Evolutionary conservation across 2,329 filamentous ascomycete species (phyloP).

Genomic region (Cytospora schulzeri): DNA sequence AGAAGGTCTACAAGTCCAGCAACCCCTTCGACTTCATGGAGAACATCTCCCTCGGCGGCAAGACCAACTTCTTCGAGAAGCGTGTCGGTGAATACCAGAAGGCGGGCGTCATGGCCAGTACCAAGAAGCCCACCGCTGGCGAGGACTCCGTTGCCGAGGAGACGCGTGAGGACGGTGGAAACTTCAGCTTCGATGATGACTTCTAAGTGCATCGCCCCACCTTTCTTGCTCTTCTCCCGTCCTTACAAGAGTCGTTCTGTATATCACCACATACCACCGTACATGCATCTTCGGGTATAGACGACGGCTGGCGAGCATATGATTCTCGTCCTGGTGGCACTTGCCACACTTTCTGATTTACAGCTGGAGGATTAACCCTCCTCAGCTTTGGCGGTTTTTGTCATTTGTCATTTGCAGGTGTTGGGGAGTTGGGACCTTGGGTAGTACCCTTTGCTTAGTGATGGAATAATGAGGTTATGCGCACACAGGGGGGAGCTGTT

Average conservation of each 20-base stretch:
- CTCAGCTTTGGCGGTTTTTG: not conserved
- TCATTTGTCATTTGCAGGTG: conserved; percentile 25
- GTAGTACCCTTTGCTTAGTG: conserved; percentile 27
- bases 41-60: conserved; percentile 97
- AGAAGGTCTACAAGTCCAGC: conserved; percentile 86
- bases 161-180: conserved; percentile 65
- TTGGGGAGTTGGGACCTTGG: conserved; percentile 20
- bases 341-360: conserved; percentile 15
- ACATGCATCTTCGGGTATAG: conserved; percentile 26
- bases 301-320: conserved; percentile 18
- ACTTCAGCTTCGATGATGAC: conserved; percentile 95
- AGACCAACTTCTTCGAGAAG: conserved; percentile 99
- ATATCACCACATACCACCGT: conserved; percentile 10
- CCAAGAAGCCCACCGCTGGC: conserved; percentile 63
- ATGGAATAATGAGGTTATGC: conserved; percentile 27
- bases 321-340: conserved; percentile 7
- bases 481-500: conserved; percentile 16
- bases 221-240: conserved; percentile 21
- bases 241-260: conserved; percentile 4
- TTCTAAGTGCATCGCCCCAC: conserved; percentile 67
- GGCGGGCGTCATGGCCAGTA: conserved; percentile 95
- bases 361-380: conserved; percentile 11
- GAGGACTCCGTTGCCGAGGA: conserved; percentile 50
- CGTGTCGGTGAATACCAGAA: conserved; percentile 99
- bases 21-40: conserved; percentile 99